phyloP scores from a whole-genome alignment of 495 filamentous ascomycete genomes.

The Podospora pseudoanserina region DNA sequence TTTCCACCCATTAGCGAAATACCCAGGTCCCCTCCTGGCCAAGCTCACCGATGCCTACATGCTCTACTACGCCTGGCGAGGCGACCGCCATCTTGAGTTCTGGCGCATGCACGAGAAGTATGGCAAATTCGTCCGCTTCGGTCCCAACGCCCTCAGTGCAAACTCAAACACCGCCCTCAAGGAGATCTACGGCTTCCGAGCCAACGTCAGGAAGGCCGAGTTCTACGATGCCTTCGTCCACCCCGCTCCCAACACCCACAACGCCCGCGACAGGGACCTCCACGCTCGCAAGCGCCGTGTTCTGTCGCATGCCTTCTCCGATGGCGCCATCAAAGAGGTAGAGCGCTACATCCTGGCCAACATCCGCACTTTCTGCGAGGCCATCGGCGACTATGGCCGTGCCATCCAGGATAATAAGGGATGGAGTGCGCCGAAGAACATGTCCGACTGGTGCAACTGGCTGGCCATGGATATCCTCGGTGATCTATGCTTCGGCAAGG shows the following conservation, averaged over 20 bases:
- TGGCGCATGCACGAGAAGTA: constrained; percentile 56
- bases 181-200: constrained; percentile 57
- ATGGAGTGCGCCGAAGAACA: constrained; percentile 49
- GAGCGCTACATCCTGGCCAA: constrained; percentile 57
- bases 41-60: constrained; percentile 55
- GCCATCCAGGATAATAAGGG: constrained; percentile 37
- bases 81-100: constrained; percentile 59
- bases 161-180: constrained; percentile 56
- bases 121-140: constrained; percentile 56
- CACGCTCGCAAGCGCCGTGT: constrained; percentile 65
- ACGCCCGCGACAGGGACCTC: constrained; percentile 52
- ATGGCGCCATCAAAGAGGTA: constrained; percentile 52
- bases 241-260: constrained; percentile 57
- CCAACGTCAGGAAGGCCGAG: constrained; percentile 60
- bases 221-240: constrained; percentile 64
- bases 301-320: constrained; percentile 60
- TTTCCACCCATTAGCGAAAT: constrained; percentile 64
- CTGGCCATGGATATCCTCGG: constrained; percentile 72
- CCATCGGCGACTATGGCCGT: constrained; percentile 40
- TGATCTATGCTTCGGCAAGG: constrained; percentile 65
- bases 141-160: constrained; percentile 59
- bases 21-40: constrained; percentile 59
- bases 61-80: constrained; percentile 55
- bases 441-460: constrained; percentile 63
- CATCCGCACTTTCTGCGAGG: constrained; percentile 49